These are phyloP conservation scores for Barbatosphaeria neglecta DNA, from an alignment of 495 filamentous ascomycete species.

Conservation along the genomic window DNA sequence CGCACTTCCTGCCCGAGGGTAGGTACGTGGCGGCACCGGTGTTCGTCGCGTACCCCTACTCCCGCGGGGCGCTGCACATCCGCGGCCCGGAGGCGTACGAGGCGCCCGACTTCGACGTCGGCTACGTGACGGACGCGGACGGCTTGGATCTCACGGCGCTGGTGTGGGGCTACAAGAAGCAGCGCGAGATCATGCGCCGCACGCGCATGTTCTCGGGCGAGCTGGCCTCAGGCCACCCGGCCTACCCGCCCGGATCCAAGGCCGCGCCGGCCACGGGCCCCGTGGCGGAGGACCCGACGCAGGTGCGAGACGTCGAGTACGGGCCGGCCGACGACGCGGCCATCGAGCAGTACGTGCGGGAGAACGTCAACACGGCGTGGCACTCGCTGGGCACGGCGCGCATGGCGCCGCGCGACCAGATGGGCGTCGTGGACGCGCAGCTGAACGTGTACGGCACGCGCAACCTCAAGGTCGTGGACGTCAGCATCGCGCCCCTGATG, in stretches of 20 bases:
- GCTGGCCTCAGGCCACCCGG: conserved; percentile 34
- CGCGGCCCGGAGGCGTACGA: conserved; percentile 22
- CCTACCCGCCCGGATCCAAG: conserved; percentile 32
- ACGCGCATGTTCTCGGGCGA: conserved; percentile 43
- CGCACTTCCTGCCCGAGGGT: background rate
- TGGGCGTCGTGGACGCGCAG: conserved; percentile 32
- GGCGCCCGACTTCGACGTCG: conserved; percentile 26
- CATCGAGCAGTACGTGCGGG: conserved; percentile 33
- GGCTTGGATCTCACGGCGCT: conserved; percentile 32
- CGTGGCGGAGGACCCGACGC: conserved; percentile 5
- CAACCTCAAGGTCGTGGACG: conserved; percentile 32
- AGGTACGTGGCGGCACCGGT: conserved; percentile 12
- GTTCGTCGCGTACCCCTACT: conserved; percentile 41
- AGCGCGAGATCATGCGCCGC: conserved; percentile 44
- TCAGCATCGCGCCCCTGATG: conserved; percentile 44
- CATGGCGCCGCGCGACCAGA: conserved; percentile 22
- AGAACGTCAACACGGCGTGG: conserved; percentile 36
- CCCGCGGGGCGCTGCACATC: conserved; percentile 46
- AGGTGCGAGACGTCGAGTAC: conserved; percentile 29
- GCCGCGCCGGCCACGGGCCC: conserved; percentile 15
- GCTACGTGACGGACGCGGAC: conserved; percentile 31
- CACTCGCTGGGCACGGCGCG: conserved; percentile 37
- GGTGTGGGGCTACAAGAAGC: conserved; percentile 42
- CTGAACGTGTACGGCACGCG: conserved; percentile 33
- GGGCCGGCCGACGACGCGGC: conserved; percentile 40